These are phyloP conservation scores for Cudoniella acicularis DNA, from an alignment of 495 filamentous ascomycete species.

Conservation along the genomic window DNA sequence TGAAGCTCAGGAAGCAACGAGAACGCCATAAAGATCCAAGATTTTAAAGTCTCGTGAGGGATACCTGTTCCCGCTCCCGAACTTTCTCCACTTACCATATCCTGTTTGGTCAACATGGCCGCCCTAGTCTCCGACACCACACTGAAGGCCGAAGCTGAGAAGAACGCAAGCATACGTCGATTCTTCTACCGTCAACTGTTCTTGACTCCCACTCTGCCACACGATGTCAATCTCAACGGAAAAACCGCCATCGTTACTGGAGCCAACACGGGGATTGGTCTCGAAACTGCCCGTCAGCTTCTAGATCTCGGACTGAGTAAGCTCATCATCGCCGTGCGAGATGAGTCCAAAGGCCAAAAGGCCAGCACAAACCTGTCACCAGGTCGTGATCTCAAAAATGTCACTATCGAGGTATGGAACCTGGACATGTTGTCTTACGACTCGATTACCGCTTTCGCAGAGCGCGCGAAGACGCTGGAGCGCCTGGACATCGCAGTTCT, in stretches of 20 bases:
- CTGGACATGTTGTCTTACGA: slow-evolving; percentile 45
- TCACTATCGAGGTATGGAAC: slow-evolving; percentile 46
- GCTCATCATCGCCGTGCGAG: slow-evolving; percentile 52
- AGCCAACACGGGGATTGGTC: slow-evolving; percentile 46
- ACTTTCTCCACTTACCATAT: background rate
- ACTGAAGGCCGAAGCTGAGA: background rate
- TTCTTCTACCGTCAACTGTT: slow-evolving; percentile 1
- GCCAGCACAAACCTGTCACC: slow-evolving; percentile 32
- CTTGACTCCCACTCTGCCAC: background rate
- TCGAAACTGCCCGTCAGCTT: slow-evolving; percentile 43
- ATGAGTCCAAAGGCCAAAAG: slow-evolving; percentile 38
- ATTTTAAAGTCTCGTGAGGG: background rate
- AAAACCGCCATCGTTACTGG: slow-evolving; percentile 51
- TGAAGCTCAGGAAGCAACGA: background rate
- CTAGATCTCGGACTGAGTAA: slow-evolving; percentile 39
- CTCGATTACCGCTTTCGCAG: slow-evolving; percentile 41
- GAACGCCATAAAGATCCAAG: background rate
- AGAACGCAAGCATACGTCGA: background rate
- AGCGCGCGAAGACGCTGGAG: slow-evolving; percentile 20
- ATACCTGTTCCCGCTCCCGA: background rate
- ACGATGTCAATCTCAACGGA: slow-evolving; percentile 14
- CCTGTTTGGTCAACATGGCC: background rate
- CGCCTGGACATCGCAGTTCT: slow-evolving; percentile 47
- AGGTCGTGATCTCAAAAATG: slow-evolving; percentile 27
- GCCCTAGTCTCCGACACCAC: background rate